Conservation (phyloP, 2,329 filamentous ascomycete species). For the Neofusicoccum sp. region DNA sequence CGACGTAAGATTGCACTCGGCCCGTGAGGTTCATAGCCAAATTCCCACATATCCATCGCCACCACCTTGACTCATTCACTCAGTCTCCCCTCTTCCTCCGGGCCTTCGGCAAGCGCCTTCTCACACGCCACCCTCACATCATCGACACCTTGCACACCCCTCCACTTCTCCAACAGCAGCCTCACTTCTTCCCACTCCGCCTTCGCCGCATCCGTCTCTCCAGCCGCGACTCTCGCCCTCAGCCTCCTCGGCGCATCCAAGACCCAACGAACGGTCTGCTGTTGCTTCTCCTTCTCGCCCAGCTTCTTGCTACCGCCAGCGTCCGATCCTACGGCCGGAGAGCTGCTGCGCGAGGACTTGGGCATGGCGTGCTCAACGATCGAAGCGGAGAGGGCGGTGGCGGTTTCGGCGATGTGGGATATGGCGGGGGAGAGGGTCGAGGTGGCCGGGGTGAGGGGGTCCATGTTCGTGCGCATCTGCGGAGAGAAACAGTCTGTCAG, state of each 20-base stretch:
- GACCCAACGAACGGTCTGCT: constrained; percentile 62
- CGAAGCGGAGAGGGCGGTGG: constrained; percentile 40
- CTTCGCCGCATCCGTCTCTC: constrained; percentile 60
- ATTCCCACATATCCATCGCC: no score
- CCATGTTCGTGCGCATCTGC: constrained; percentile 77
- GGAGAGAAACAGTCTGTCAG: neutral
- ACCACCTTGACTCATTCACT: no score
- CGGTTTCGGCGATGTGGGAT: constrained; percentile 68
- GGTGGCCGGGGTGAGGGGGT: constrained; percentile 71
- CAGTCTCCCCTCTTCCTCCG: no score
- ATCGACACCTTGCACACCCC: constrained; percentile 42
- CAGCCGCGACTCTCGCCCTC: constrained; percentile 57
- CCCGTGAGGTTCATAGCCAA: no score
- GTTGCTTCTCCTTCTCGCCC: constrained; percentile 43
- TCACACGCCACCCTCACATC: constrained; percentile 41
- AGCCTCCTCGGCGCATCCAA: constrained; percentile 62
- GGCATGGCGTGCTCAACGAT: constrained; percentile 29
- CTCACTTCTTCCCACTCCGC: constrained; percentile 47
- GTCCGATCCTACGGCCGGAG: neutral
- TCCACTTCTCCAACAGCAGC: constrained; percentile 44
- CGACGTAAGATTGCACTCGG: no score
- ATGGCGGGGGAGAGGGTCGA: constrained; percentile 72
- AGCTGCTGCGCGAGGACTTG: constrained; percentile 9
- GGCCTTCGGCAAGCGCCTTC: neutral
- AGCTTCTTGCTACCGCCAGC: neutral